A percentile compares a stretch with the other conserved stretches of the same genome.
These are phyloP conservation scores for Pythium oligandrum DNA, from an alignment of 352 stramenopile species.

Conservation along the genomic window DNA sequence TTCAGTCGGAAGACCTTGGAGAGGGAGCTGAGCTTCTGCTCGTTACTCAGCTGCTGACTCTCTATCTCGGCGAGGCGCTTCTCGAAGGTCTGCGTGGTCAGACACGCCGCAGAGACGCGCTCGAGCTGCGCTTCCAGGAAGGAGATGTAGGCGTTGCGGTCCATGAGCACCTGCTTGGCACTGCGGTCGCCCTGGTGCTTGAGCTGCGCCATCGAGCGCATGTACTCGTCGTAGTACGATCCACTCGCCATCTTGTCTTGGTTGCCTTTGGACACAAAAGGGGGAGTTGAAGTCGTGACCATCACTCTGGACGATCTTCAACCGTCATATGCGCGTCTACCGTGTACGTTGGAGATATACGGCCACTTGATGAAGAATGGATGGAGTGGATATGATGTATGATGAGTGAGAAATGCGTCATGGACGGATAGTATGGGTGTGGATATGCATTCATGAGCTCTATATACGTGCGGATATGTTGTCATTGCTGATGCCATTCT, in stretches of 20 bases:
- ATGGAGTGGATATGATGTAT: too few species aligned
- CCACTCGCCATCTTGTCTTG: conserved; percentile 18
- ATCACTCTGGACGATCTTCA: too few species aligned
- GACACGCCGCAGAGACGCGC: conserved; percentile 74
- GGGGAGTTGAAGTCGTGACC: too few species aligned
- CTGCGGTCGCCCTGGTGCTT: conserved; percentile 53
- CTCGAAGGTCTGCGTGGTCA: conserved; percentile 69
- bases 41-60: conserved; percentile 28
- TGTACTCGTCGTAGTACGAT: conserved; percentile 83
- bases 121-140: conserved; percentile 88
- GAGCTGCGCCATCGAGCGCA: conserved; percentile 65
- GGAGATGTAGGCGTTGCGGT: conserved; percentile 82
- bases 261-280: too few species aligned
- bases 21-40: conserved; percentile 60
- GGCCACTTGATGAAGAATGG: too few species aligned
- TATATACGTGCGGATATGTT: too few species aligned
- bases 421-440: too few species aligned
- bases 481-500: too few species aligned
- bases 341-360: too few species aligned
- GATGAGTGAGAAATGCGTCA: too few species aligned
- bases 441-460: too few species aligned
- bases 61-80: conserved; percentile 52
- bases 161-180: conserved; percentile 74
- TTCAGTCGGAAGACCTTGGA: conserved; percentile 67
- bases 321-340: too few species aligned